Base-by-base conservation (phyloP, 345 rosid species). In the Psidium guajava region DNA sequence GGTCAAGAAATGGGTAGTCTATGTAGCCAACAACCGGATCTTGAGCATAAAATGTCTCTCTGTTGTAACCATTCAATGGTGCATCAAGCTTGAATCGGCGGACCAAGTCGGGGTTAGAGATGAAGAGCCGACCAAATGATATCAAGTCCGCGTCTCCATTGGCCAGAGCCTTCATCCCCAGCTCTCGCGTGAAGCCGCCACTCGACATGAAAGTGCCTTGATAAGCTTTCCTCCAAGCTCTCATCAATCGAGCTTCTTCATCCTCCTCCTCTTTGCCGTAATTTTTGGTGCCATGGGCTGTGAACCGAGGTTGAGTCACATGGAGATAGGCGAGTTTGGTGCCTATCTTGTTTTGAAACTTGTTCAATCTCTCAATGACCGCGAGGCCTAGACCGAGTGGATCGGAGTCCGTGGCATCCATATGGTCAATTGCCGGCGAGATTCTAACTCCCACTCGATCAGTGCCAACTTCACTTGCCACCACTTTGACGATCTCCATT, bases 41-140 rank as follows among this genome's bases (percentile, higher is more conserved):
- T 7, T 20, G 42, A 12, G 56, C 74, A 28, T 69, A 86, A 52
- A 86, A 86, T 10, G 85, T 86, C 12, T 42, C n/a, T 40, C 74
- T 74, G 28, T 64, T 27, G 49, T 83, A 83, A 12, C 47, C 28
- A 50, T 83, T 86, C 54, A 86, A 55, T 27, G 85, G 54, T 14
- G 82, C 83, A 69, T 83, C 57, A 49, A 42, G 27, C 82, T 74
- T 73, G 58, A 86, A 69, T 28, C 85, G 54, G n/a, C 2, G 27
- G 36, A 83, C 85, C 82, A 86, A 36, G 50, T 86, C 85, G 8
- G 85, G 87, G 82, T 86, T 86, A 25, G 87, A 83, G 40, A 86
- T 64, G 85, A 86, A 86, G 9, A 86, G 55, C 5, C 85, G 83
- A 28, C 87, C 85, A 5, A 32, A 82, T 0, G 87, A 28, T 25